Percentiles rank a stretch among this genome's conserved stretches.
phyloP scores from a whole-genome alignment of 2,329 filamentous ascomycete species.

The Aspergillus fumigatiaffinis region DNA sequence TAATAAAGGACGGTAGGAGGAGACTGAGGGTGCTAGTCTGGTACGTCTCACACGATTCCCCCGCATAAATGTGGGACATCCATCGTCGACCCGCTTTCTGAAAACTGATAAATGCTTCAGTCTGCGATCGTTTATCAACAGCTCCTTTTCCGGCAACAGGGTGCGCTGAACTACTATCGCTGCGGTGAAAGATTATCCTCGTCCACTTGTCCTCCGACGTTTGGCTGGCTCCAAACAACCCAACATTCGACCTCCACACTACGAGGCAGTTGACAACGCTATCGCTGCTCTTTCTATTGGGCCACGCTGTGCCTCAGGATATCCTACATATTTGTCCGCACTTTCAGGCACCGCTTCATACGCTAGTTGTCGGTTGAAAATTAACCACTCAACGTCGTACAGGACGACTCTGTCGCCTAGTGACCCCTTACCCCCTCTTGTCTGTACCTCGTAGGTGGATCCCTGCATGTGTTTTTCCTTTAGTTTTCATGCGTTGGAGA shows the following conservation, averaged over 20 bases:
- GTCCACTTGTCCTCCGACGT: not conserved
- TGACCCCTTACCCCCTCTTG: not conserved
- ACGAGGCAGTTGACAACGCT: not conserved
- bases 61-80: not conserved
- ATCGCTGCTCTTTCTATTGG: not conserved
- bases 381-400: not conserved
- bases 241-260: not conserved
- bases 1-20: not conserved
- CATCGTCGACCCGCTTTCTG: not conserved
- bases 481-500: not conserved
- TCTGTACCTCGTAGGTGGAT: not conserved
- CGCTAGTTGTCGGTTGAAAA: not conserved
- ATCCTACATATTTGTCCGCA: not conserved
- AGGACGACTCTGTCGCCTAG: not conserved
- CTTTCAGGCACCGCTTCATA: not conserved
- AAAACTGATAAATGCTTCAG: not conserved
- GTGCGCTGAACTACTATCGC: not conserved
- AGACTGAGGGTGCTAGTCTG: not conserved
- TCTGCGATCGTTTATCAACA: not conserved
- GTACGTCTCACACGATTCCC: not conserved
- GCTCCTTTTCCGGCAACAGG: not conserved
- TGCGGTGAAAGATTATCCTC: not conserved
- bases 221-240: not conserved
- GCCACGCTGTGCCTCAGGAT: not conserved
- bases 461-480: not conserved